A percentile compares a stretch with the other conserved stretches of the same genome.
Evolutionary conservation across 2,329 filamentous ascomycete genomes (phyloP).

Genomic region (Pseudogymnoascus sp.): DNA sequence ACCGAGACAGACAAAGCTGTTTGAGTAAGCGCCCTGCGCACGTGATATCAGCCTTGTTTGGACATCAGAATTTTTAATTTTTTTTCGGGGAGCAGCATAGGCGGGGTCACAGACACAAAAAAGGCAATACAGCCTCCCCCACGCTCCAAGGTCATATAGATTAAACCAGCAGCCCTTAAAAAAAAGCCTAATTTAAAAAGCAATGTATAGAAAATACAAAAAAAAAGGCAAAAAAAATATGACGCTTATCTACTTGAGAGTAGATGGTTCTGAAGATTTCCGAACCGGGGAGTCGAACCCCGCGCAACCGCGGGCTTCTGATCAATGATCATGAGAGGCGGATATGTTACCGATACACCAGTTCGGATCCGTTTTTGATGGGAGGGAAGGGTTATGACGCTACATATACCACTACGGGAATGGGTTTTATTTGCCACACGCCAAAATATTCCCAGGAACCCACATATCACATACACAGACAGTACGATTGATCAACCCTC

Average conservation of each 20-base stretch:
- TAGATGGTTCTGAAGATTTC: slow-evolving; percentile 9
- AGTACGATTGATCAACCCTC: too few species aligned
- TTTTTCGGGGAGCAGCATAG: background rate
- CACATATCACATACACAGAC: background rate
- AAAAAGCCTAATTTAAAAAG: background rate
- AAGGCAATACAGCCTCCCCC: too few species aligned
- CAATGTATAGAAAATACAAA: background rate
- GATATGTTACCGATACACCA: slow-evolving; percentile 9
- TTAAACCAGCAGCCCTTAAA: background rate
- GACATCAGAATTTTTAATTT: background rate
- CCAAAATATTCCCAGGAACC: too few species aligned
- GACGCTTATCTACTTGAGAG: slow-evolving; percentile 1
- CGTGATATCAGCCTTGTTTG: background rate
- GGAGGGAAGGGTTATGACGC: background rate
- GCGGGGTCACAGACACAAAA: background rate
- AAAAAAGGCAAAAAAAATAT: background rate
- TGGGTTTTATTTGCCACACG: background rate
- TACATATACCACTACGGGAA: background rate
- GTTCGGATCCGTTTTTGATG: slow-evolving; percentile 8
- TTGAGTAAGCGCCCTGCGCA: background rate
- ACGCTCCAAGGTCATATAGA: too few species aligned
- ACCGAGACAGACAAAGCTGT: background rate
- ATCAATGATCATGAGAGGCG: slow-evolving; percentile 8
- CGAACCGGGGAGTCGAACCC: slow-evolving; percentile 10
- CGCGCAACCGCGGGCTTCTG: slow-evolving; percentile 6